Conservation (phyloP, 2,329 filamentous ascomycete species). For the Ustulina deusta region DNA sequence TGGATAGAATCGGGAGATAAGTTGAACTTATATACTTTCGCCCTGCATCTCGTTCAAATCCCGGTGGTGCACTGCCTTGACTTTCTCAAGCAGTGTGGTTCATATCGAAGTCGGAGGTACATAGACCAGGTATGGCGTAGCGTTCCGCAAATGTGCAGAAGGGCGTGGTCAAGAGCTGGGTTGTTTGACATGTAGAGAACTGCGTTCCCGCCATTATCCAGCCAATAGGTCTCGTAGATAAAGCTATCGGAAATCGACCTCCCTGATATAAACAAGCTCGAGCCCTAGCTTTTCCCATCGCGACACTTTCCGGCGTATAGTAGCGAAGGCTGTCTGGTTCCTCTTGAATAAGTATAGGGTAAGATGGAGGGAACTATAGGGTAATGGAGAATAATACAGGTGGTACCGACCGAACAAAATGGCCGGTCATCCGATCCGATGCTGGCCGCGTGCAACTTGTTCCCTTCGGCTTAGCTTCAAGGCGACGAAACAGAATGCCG, state of each 20-base stretch:
- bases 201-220: constrained; percentile 11
- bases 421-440: constrained; percentile 24
- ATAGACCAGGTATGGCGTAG: background rate
- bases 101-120: constrained; percentile 2
- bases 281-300: constrained; percentile 22
- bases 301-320: constrained; percentile 14
- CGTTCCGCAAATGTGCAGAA: constrained; percentile 24
- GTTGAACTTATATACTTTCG: constrained; percentile 1
- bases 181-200: background rate
- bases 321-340: constrained; percentile 8
- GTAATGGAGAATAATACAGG: constrained; percentile 34
- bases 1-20: background rate
- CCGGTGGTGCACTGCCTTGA: background rate
- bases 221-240: background rate
- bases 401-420: background rate
- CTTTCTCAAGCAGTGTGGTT: background rate
- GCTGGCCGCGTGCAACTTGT: constrained; percentile 24
- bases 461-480: background rate
- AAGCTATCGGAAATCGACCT: background rate
- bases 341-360: constrained; percentile 39
- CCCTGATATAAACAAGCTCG: constrained; percentile 18
- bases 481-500: background rate
- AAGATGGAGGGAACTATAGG: constrained; percentile 38
- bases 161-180: constrained; percentile 28
- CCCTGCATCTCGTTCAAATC: background rate